A percentile compares a stretch with the other conserved stretches of the same genome.
Evolutionary conservation across 2,329 filamentous ascomycete species (phyloP).

Genomic region (Zarea fungicola): DNA sequence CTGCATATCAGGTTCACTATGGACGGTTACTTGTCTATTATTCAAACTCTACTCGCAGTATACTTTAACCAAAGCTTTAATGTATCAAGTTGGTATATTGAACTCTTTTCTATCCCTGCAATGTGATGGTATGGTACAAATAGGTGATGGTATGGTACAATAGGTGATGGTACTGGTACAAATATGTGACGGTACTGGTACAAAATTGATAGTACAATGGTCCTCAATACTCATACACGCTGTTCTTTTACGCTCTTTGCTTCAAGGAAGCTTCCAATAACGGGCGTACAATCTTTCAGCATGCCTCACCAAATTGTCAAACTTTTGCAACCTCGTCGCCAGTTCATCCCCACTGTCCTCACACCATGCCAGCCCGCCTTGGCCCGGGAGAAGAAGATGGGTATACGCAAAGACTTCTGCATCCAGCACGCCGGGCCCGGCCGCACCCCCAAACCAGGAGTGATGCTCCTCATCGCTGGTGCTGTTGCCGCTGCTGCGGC

Average conservation of each 20-base stretch:
- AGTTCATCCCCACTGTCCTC: slow-evolving; percentile 57
- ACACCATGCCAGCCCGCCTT: slow-evolving; percentile 59
- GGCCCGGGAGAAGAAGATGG: slow-evolving; percentile 73
- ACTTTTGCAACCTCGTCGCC: slow-evolving; percentile 47
- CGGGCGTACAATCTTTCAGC: slow-evolving; percentile 32
- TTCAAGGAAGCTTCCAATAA: slow-evolving; percentile 14
- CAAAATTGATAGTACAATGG: no score
- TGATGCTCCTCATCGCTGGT: slow-evolving; percentile 21
- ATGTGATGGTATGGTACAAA: no score
- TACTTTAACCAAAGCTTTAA: no score
- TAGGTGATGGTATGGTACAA: no score
- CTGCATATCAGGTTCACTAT: no score
- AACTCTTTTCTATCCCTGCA: no score
- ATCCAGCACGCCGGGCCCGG: slow-evolving; percentile 70
- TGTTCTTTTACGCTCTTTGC: no score
- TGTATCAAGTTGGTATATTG: no score
- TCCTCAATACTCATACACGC: neutral
- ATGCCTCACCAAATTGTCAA: slow-evolving; percentile 55
- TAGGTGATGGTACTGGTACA: no score
- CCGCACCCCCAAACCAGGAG: slow-evolving; percentile 50
- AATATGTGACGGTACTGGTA: no score
- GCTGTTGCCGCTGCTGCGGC: slow-evolving; percentile 6
- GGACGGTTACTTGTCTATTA: no score
- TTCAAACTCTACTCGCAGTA: no score
- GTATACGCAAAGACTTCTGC: slow-evolving; percentile 88